These are phyloP conservation scores for Yamadazyma atlantica DNA, from an alignment of 1,139 yeast genomes.

Conservation along the genomic window DNA sequence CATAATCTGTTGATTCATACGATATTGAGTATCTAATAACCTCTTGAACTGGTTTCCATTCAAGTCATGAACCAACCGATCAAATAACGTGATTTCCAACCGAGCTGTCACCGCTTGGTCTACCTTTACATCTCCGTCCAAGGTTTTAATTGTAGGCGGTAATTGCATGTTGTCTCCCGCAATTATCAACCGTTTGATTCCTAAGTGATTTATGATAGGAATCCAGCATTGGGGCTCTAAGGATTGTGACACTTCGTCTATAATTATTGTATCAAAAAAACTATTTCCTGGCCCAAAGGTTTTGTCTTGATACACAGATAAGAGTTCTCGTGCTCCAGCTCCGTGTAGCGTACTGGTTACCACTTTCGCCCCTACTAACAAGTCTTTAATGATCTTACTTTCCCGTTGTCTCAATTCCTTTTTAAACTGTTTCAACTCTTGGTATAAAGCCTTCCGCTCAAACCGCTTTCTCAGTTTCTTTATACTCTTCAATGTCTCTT, in stretches of 20 bases:
- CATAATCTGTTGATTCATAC: slow-evolving; percentile 84
- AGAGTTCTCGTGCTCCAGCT: slow-evolving; percentile 70
- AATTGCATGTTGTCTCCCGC: slow-evolving; percentile 90
- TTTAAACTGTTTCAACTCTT: slow-evolving; percentile 64
- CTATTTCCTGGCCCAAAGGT: slow-evolving; percentile 26
- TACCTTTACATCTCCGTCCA: slow-evolving; percentile 26
- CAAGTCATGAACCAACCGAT: slow-evolving; percentile 63
- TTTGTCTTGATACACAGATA: slow-evolving; percentile 40
- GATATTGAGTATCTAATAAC: slow-evolving; percentile 71
- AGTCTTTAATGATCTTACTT: slow-evolving; percentile 56
- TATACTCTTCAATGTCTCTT: slow-evolving; percentile 53
- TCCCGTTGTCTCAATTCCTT: slow-evolving; percentile 72
- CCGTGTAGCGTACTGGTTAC: slow-evolving; percentile 87
- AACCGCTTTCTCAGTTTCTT: slow-evolving; percentile 64
- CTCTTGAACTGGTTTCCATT: slow-evolving; percentile 48
- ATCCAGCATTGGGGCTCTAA: slow-evolving; percentile 97
- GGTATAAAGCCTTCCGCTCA: slow-evolving; percentile 68
- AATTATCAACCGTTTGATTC: slow-evolving; percentile 60
- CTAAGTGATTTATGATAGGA: slow-evolving; percentile 69
- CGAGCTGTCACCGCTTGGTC: slow-evolving; percentile 32
- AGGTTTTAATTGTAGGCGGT: slow-evolving; percentile 70
- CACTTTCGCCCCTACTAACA: slow-evolving; percentile 63
- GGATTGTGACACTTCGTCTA: slow-evolving; percentile 94
- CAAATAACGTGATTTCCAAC: slow-evolving; percentile 73
- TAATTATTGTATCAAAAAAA: slow-evolving; percentile 77